Evolutionary conservation across 306 rosid genomes (phyloP), one percentile per base, ranked within the genome.

Genomic region (Dalbergia oliveri): DNA sequence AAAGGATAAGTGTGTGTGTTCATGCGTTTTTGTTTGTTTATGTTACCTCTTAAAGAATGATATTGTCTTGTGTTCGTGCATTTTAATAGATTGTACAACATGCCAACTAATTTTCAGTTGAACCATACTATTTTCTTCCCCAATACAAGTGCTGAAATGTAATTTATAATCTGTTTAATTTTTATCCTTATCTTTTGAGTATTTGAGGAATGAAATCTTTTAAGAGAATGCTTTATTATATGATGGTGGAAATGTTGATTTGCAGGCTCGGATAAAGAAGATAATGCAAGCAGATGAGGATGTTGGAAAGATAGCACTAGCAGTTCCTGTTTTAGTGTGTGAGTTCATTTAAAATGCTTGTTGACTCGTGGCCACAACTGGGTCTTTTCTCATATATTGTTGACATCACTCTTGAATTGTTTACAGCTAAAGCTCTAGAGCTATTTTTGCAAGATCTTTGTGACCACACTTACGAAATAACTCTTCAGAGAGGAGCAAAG

Each of bases 271-370:
- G 31, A 94, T 94, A 21, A 94, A 94, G 87, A 94, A 94, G 86
- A 94, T 92, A 69, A 94, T 94, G 97, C 98, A 94, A 92, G 97
- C 98, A 34, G 98, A 94, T 73, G 97, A 94, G 79, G 98, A 94
- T 70, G 93, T 94, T 78, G 98, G 98, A 51, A 94, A 94, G 88
- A 92, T 94, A 88, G 98, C 98, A 21, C 75, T 85, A 47, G 98
- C 98, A 8, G 98, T 94, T 56, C 98, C 98, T 37, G 98, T 94
- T 87, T 89, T 94, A 94, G 98, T 94, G 41, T 94, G 97, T 94
- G 86, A 92, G 98, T 86, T 69, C 34, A 77, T 49, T 66, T 62
- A 63, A 57, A 81, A 68, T 5, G n/a, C 3, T 81, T 15, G 37
- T 77, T 70, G 69, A 44, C 45, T 57, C 11, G 43, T 56, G 49